Percentiles rank a stretch among this genome's conserved stretches.
Conservation (phyloP, 2,329 filamentous ascomycete genomes). For the Cytospora paraplurivora region DNA sequence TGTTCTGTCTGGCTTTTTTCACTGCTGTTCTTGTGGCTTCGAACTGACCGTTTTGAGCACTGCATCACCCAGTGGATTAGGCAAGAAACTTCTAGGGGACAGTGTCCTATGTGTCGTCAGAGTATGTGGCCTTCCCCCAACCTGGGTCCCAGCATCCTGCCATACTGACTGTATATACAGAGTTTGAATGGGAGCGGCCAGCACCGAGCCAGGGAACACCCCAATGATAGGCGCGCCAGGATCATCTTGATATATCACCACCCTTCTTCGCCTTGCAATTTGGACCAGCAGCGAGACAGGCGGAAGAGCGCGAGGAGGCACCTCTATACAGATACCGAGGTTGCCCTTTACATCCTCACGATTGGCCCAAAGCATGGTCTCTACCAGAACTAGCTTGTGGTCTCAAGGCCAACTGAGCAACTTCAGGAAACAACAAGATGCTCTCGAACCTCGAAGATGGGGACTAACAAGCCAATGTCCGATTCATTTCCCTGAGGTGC, state of each 20-base stretch:
- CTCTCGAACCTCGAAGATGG: neutral
- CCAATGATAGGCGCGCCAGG: conserved; percentile 16
- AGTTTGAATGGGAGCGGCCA: conserved; percentile 39
- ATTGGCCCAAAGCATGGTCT: neutral
- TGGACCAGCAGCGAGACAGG: neutral
- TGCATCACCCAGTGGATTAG: conserved; percentile 96
- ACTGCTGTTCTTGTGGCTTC: neutral
- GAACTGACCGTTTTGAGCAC: conserved; percentile 59
- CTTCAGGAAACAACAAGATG: neutral
- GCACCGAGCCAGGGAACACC: conserved; percentile 30
- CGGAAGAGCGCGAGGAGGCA: neutral
- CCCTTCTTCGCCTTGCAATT: neutral
- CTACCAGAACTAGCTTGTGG: neutral
- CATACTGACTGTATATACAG: conserved; percentile 29
- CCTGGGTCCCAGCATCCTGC: neutral
- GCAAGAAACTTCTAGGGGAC: conserved; percentile 87
- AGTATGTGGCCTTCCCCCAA: conserved; percentile 54
- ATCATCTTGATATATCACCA: neutral
- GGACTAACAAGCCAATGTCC: neutral
- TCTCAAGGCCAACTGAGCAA: neutral
- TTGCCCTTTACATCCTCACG: neutral
- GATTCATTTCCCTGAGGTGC: neutral
- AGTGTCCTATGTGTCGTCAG: conserved; percentile 98
- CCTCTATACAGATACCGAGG: neutral
- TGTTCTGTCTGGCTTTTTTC: conserved; percentile 41